A percentile compares a stretch with the other conserved stretches of the same genome.
These are phyloP conservation scores for Leccinum discolor DNA, from an alignment of 1,284 basidiomycete genomes.

Conservation along the genomic window DNA sequence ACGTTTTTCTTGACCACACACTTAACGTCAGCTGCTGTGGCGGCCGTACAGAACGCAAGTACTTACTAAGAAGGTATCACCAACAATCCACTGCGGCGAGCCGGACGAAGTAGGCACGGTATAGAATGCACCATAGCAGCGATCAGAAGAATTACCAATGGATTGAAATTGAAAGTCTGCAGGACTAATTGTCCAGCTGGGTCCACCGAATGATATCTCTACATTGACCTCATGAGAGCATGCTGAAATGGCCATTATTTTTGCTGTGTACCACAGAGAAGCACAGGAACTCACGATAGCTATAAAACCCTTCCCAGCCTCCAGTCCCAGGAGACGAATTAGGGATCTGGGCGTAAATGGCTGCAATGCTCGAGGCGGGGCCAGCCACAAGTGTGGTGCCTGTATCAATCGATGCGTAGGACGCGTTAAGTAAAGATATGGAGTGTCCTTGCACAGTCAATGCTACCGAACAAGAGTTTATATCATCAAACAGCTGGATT, in stretches of 20 bases:
- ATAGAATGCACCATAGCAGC: slow-evolving; percentile 31
- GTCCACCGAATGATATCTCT: slow-evolving; percentile 58
- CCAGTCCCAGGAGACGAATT: slow-evolving; percentile 37
- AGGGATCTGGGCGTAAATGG: slow-evolving; percentile 47
- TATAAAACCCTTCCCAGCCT: slow-evolving; percentile 43
- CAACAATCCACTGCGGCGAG: slow-evolving; percentile 28
- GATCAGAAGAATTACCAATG: slow-evolving; percentile 2
- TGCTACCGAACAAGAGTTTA: slow-evolving; percentile 25
- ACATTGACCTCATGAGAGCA: slow-evolving; percentile 37
- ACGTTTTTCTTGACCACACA: slow-evolving; percentile 29
- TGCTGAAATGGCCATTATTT: slow-evolving; percentile 32
- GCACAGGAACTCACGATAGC: slow-evolving; percentile 18
- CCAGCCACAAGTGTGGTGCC: slow-evolving; percentile 56
- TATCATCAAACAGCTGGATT: neutral
- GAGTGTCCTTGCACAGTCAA: slow-evolving; percentile 43
- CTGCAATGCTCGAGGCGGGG: slow-evolving; percentile 40
- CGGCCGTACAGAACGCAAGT: neutral
- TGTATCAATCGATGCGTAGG: slow-evolving; percentile 52
- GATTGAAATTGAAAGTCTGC: slow-evolving; percentile 25
- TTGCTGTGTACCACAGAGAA: neutral
- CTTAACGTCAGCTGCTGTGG: slow-evolving; percentile 6
- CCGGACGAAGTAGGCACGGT: slow-evolving; percentile 13
- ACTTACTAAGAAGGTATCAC: slow-evolving; percentile 29
- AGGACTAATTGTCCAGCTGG: slow-evolving; percentile 25
- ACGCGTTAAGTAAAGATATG: slow-evolving; percentile 33